phyloP scores from a whole-genome alignment of 2,329 filamentous ascomycete species.

The Helminthosporium solani region DNA sequence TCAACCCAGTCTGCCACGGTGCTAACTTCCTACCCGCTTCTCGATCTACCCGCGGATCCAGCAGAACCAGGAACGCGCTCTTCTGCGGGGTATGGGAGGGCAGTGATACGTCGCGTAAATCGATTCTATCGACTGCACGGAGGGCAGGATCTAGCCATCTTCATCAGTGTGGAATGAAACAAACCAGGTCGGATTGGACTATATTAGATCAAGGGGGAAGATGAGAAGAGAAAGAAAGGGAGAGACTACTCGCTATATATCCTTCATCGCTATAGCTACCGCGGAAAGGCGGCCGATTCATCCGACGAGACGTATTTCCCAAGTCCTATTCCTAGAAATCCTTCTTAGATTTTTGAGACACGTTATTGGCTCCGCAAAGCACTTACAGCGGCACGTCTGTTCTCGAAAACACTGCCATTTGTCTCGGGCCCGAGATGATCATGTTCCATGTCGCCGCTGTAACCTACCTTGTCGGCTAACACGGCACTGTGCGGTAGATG shows the following conservation, averaged over 20 bases:
- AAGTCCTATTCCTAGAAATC: not conserved
- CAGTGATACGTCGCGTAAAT: slow-evolving; percentile 33
- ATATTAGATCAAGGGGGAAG: not conserved
- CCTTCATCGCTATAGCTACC: not conserved
- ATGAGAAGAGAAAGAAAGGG: not conserved
- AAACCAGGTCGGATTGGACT: not conserved
- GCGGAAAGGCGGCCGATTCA: not conserved
- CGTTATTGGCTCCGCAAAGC: not conserved
- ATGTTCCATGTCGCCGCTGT: slow-evolving; percentile 20
- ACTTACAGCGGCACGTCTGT: too few species aligned
- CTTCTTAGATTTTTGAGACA: not conserved
- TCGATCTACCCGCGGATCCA: slow-evolving; percentile 20
- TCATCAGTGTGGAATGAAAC: slow-evolving; percentile 7
- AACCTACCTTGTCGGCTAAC: slow-evolving; percentile 31
- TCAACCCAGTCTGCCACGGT: not conserved
- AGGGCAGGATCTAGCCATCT: too few species aligned
- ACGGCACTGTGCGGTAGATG: slow-evolving; percentile 32
- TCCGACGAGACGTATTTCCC: not conserved
- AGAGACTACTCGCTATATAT: not conserved
- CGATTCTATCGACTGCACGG: slow-evolving; percentile 33
- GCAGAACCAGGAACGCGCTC: slow-evolving; percentile 14
- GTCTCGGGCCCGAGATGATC: slow-evolving; percentile 6
- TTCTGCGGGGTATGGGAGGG: slow-evolving; percentile 9
- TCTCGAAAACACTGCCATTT: not conserved
- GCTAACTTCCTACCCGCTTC: slow-evolving; percentile 3